These are phyloP conservation scores for Ustulina deusta DNA, from an alignment of 2,329 filamentous ascomycete species.

Conservation along the genomic window DNA sequence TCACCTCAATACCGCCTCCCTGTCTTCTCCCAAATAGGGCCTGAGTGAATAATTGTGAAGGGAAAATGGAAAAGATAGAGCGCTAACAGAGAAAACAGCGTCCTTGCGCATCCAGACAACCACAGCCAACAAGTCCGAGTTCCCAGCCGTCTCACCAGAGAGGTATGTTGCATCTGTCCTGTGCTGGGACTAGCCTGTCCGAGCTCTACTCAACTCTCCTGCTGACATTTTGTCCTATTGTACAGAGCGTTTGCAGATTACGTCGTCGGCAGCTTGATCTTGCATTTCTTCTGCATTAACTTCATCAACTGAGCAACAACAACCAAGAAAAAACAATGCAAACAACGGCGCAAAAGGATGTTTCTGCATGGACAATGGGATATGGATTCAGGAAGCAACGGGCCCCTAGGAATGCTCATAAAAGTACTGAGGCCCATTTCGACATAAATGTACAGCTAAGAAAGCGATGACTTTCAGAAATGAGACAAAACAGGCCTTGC, in stretches of 20 bases:
- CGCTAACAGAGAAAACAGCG: slow-evolving; percentile 56
- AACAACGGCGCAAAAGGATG: slow-evolving; percentile 29
- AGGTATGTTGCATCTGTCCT: slow-evolving; percentile 64
- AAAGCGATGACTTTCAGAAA: slow-evolving; percentile 31
- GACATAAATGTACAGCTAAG: slow-evolving; percentile 32
- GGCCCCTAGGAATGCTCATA: not conserved
- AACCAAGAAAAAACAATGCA: not conserved
- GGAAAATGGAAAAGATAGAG: not conserved
- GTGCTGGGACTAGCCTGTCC: not conserved
- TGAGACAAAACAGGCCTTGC: slow-evolving; percentile 17
- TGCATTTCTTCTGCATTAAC: slow-evolving; percentile 99
- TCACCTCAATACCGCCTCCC: slow-evolving; percentile 37
- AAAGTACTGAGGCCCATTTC: not conserved
- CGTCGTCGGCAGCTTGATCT: slow-evolving; percentile 90
- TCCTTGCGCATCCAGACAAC: slow-evolving; percentile 93
- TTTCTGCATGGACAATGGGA: slow-evolving; percentile 26
- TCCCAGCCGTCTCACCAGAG: slow-evolving; percentile 81
- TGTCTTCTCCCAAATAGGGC: not conserved
- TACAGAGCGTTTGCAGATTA: slow-evolving; percentile 94
- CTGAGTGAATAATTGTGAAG: not conserved
- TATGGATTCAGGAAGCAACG: slow-evolving; percentile 14
- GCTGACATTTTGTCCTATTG: slow-evolving; percentile 11
- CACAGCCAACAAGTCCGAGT: slow-evolving; percentile 81
- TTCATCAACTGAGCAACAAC: slow-evolving; percentile 85
- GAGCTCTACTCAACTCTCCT: not conserved